Conservation (phyloP, 2,329 filamentous ascomycete genomes). For the Fusarium domesticum region DNA sequence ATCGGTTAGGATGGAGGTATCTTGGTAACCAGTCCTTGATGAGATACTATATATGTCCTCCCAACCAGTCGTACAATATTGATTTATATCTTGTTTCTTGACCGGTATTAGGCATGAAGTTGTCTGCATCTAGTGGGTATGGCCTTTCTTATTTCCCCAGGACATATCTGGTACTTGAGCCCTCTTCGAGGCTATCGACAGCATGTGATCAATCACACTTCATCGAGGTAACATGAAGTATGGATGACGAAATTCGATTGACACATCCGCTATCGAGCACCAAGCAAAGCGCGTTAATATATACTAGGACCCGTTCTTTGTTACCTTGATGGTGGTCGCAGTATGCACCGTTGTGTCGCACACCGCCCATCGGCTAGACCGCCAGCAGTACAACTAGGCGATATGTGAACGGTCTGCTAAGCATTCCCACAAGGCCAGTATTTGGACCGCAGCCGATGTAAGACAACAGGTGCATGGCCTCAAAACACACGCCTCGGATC, state of each 20-base stretch:
- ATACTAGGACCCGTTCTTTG: no score
- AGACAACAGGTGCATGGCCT: not conserved
- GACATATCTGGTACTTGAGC: not conserved
- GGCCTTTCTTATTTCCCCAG: not conserved
- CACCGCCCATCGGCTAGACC: not conserved
- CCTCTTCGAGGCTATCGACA: not conserved
- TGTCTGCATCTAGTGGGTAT: not conserved
- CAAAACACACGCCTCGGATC: slow-evolving; percentile 16
- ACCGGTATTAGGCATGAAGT: not conserved
- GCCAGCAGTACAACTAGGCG: not conserved
- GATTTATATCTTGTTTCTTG: not conserved
- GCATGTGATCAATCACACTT: not conserved
- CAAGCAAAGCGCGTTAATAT: no score
- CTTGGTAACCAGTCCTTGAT: no score
- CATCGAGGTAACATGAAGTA: not conserved
- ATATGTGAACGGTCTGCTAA: not conserved
- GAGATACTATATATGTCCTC: no score
- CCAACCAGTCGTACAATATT: no score
- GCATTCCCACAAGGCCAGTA: not conserved
- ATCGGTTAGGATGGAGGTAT: no score
- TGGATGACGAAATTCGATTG: not conserved
- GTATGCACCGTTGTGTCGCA: not conserved
- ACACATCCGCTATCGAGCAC: not conserved
- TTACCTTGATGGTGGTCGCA: not conserved
- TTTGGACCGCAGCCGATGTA: not conserved